Conservation (phyloP, 345 rosid genomes). For the Psidium guajava region DNA sequence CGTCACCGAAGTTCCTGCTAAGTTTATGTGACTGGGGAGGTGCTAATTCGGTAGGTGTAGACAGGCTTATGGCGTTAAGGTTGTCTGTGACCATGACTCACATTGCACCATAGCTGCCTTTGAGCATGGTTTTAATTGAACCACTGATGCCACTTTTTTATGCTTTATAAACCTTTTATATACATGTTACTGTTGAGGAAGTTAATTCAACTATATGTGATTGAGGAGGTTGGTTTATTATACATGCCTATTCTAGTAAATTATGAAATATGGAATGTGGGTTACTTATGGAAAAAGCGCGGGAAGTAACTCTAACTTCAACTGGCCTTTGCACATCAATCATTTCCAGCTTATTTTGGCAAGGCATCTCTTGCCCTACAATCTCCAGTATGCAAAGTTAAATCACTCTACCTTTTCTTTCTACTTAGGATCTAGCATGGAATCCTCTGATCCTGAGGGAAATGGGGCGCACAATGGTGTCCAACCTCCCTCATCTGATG, state of each 20-base stretch:
- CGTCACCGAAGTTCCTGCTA: background rate
- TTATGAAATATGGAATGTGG: background rate
- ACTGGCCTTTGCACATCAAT: background rate
- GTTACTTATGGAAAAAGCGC: background rate
- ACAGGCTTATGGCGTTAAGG: background rate
- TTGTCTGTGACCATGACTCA: background rate
- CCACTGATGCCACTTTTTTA: background rate
- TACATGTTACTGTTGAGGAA: background rate
- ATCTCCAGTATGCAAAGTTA: background rate
- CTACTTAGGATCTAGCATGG: slow-evolving; percentile 26
- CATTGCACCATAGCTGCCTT: background rate
- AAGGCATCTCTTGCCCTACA: background rate
- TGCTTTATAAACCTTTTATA: background rate
- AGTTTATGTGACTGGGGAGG: background rate
- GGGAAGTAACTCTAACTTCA: background rate
- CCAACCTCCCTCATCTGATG: slow-evolving; percentile 2
- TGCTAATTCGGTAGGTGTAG: background rate
- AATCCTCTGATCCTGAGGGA: slow-evolving; percentile 21
- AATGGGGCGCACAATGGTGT: slow-evolving; percentile 17
- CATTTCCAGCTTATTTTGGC: background rate
- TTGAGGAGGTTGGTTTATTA: background rate
- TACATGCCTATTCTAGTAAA: background rate
- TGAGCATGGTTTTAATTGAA: background rate
- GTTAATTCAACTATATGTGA: background rate
- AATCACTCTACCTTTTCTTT: background rate